Evolutionary conservation across 257 asterid genomes (phyloP).

Genomic region (Dorcoceras hygrometricum): DNA sequence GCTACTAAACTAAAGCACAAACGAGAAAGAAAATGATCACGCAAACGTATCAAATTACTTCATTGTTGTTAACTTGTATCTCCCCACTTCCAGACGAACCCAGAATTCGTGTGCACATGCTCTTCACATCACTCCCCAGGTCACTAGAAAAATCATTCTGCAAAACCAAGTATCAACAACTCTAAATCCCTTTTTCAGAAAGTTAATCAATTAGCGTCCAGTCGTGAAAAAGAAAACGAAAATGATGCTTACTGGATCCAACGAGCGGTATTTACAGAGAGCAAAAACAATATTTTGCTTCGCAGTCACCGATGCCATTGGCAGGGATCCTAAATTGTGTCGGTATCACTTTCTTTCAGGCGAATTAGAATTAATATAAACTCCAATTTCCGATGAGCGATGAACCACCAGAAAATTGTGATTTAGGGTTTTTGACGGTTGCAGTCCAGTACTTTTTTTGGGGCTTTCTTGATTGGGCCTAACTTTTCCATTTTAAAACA

Average conservation of each 20-base stretch:
- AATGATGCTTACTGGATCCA: slow-evolving; percentile 48
- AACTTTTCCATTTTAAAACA: too few species aligned
- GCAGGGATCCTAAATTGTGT: slow-evolving; percentile 6
- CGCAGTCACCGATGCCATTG: slow-evolving; percentile 48
- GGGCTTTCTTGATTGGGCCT: background rate
- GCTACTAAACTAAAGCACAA: background rate
- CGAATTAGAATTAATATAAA: background rate
- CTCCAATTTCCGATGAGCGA: background rate
- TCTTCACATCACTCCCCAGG: slow-evolving; percentile 45
- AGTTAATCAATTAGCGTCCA: background rate
- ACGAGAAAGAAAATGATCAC: background rate
- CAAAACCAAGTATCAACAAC: slow-evolving; percentile 10
- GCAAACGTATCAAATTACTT: slow-evolving; percentile 38
- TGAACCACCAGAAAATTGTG: background rate
- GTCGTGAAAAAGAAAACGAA: background rate
- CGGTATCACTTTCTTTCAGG: background rate
- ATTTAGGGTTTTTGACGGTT: background rate
- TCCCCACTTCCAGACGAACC: slow-evolving; percentile 40
- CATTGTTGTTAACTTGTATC: slow-evolving; percentile 30
- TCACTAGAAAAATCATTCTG: slow-evolving; percentile 43
- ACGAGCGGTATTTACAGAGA: slow-evolving; percentile 51
- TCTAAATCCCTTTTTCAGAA: background rate
- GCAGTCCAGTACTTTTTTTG: background rate
- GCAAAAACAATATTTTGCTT: slow-evolving; percentile 45
- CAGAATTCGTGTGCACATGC: slow-evolving; percentile 42